Evolutionary conservation across 2,329 filamentous ascomycete species (phyloP).

Genomic region (Aureobasidium sp.): DNA sequence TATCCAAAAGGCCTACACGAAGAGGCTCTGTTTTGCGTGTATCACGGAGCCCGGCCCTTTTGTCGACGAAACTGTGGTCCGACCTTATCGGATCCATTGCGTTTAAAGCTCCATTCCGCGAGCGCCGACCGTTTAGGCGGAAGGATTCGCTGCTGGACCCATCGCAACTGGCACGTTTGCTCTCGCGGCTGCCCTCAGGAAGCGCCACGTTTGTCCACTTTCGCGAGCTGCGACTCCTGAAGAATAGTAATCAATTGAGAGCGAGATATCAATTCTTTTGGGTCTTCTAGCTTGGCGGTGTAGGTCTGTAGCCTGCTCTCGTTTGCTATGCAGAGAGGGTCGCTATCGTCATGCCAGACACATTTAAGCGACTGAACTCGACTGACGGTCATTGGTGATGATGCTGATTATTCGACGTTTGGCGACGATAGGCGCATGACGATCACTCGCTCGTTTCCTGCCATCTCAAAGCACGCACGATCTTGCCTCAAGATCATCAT

Average conservation of each 20-base stretch:
- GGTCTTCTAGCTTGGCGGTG: too few species aligned
- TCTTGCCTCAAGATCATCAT: background rate
- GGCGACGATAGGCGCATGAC: background rate
- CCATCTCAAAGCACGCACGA: background rate
- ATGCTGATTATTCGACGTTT: background rate
- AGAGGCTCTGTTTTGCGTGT: background rate
- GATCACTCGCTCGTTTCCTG: background rate
- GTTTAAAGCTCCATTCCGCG: background rate
- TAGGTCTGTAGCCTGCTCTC: background rate
- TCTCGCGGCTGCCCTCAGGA: background rate
- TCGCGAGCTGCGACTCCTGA: background rate
- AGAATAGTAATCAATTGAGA: background rate
- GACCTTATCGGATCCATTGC: background rate
- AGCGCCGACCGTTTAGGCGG: constrained; percentile 10
- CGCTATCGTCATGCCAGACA: background rate
- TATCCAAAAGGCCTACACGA: background rate
- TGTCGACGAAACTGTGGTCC: background rate
- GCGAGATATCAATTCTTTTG: too few species aligned
- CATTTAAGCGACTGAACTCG: background rate
- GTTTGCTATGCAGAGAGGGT: background rate
- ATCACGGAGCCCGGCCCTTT: background rate
- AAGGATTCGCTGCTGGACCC: constrained; percentile 8
- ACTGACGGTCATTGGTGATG: background rate
- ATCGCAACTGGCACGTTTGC: constrained; percentile 5
- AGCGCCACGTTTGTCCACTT: constrained; percentile 1